Conservation (phyloP, 352 stramenopile species). For the Pilasporangium apinafurcum region DNA sequence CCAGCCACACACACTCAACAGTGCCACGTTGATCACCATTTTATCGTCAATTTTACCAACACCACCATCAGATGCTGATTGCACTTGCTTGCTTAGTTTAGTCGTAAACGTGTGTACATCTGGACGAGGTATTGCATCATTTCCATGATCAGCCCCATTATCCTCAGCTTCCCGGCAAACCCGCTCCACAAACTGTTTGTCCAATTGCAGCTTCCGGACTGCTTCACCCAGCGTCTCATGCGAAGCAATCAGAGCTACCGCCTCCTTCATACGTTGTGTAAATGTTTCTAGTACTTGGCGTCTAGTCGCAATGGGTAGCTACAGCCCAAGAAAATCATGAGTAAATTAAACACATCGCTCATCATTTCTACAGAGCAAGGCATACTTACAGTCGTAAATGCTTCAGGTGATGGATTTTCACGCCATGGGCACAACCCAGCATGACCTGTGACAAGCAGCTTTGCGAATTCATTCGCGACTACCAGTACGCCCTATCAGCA, state of each 20-base stretch:
- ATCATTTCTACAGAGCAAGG: background rate
- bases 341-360: constrained; percentile 15
- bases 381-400: constrained; percentile 40
- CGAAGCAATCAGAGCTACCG: background rate
- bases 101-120: too few relatives aligned
- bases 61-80: too few relatives aligned
- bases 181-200: background rate
- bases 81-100: background rate
- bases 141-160: background rate
- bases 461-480: constrained; percentile 31
- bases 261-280: constrained; percentile 4
- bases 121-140: too few relatives aligned
- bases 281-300: constrained; percentile 9
- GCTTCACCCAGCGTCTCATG: background rate
- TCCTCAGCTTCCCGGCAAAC: background rate
- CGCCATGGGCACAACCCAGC: constrained; percentile 47
- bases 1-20: constrained; percentile 40
- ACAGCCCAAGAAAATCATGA: constrained; percentile 18
- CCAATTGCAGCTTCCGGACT: background rate
- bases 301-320: constrained; percentile 19
- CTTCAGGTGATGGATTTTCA: constrained; percentile 42
- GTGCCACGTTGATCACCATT: constrained; percentile 14
- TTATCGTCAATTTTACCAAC: too few relatives aligned
- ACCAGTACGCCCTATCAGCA: constrained; percentile 15
- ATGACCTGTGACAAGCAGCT: constrained; percentile 31